A percentile compares a stretch with the other conserved stretches of the same genome.
These are phyloP conservation scores for Hymenoscyphus fructigenus DNA, from an alignment of 2,329 filamentous ascomycete genomes.

Conservation along the genomic window DNA sequence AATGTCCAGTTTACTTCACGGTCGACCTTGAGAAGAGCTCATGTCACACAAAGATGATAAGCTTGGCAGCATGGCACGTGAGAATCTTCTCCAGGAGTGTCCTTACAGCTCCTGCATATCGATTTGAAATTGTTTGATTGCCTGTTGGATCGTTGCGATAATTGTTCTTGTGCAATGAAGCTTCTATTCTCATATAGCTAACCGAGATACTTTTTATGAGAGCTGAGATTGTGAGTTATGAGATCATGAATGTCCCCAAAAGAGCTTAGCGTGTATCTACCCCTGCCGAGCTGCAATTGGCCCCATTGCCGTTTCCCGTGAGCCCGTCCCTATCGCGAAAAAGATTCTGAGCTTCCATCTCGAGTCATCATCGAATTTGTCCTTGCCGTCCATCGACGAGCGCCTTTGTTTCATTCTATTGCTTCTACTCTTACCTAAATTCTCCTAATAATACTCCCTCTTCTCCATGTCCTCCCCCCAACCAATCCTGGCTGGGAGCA, in stretches of 20 bases:
- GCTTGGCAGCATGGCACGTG: neutral
- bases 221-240: neutral
- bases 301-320: conserved; percentile 1
- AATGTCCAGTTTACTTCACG: neutral
- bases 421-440: conserved; percentile 22
- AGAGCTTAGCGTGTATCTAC: neutral
- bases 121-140: neutral
- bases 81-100: neutral
- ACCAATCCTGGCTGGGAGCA: conserved; percentile 29
- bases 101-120: neutral
- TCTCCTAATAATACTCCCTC: conserved; percentile 27
- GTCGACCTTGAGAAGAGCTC: neutral
- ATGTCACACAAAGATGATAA: neutral
- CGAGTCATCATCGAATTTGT: conserved; percentile 21
- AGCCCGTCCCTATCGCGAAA: conserved; percentile 17
- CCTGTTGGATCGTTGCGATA: neutral
- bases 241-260: neutral
- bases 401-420: conserved; percentile 21
- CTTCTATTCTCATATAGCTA: neutral
- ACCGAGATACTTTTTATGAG: neutral
- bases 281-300: neutral
- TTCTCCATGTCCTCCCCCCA: conserved; percentile 33
- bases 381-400: conserved; percentile 22
- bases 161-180: no score
- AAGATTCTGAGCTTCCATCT: conserved; percentile 20